Evolutionary conservation across 202 grass and related monocot genomes (phyloP), one percentile per base, ranked within the genome.

Genomic region (Setaria italica): DNA sequence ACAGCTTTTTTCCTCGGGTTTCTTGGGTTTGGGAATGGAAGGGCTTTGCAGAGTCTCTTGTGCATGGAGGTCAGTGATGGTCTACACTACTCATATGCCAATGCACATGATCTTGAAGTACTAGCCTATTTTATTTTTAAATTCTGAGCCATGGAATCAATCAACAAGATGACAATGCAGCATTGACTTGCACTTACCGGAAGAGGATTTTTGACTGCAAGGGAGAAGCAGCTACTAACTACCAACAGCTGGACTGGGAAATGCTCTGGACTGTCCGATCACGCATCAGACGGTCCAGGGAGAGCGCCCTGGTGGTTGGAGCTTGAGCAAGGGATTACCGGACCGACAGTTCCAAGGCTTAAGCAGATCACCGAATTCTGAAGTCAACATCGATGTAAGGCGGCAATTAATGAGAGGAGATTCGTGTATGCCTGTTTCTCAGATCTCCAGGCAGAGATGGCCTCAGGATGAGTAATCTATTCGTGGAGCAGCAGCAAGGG

Each of bases 371-470:
- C 46, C 37, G 20, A 72, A 48, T 74, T 79, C 78, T 59, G 34
- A 90, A 87, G 89, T 87, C 85, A 90, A 84, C 85, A 75, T 6
- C 54, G 56, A 37, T 51, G 32, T 46, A 76, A 90, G 64, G 39
- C 54, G 63, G 55, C 85, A 56, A 66, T 91, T 76, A 91, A 91
- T 91, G 89, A 71, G 85, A 76, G 54, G 45, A 37, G 82, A 86
- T 56, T 87, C 86, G 78, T 70, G 70, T 49, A 42, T 81, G 76
- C 56, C 58, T 16, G 41, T 14, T 78, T 62, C 85, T 49, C 89
- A 64, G 81, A 91, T 91, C 89, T 91, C 85, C 37, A 91, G 70
- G 76, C 81, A 70, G 32, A 11, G 34, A 80, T 74, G 33, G 0
- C 85, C 80, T 80, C 76, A 76, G 46, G 63, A 81, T 72, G 81